Conservation (phyloP, 2,329 filamentous ascomycete species). For the Colletotrichum caudatum region DNA sequence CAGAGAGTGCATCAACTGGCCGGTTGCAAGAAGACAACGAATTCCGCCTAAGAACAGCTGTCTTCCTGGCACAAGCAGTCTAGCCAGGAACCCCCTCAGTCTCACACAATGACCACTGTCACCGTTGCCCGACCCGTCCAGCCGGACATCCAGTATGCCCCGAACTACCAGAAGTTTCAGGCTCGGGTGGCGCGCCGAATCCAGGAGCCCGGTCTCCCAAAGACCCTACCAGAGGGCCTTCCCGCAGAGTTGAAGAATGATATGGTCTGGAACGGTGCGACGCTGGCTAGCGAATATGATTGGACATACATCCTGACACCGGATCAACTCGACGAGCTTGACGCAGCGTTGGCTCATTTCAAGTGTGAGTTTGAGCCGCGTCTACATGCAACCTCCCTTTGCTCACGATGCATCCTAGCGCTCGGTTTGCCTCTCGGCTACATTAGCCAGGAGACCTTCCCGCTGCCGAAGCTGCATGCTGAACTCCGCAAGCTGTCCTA, state of each 20-base stretch:
- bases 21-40: neutral
- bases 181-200: slow-evolving; percentile 60
- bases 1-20: neutral
- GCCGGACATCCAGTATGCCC: slow-evolving; percentile 70
- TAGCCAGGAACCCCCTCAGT: neutral
- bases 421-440: slow-evolving; percentile 53
- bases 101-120: slow-evolving; percentile 15
- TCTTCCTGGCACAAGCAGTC: neutral
- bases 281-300: slow-evolving; percentile 60
- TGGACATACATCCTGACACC: slow-evolving; percentile 64
- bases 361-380: slow-evolving; percentile 18
- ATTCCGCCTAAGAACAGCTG: neutral
- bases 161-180: slow-evolving; percentile 65
- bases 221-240: slow-evolving; percentile 62
- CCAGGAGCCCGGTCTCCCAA: slow-evolving; percentile 54
- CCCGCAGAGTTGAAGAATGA: slow-evolving; percentile 60
- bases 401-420: slow-evolving; percentile 4
- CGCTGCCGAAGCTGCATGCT: slow-evolving; percentile 63
- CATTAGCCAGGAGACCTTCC: slow-evolving; percentile 65
- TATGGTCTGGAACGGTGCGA: slow-evolving; percentile 69
- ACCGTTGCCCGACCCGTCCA: slow-evolving; percentile 55
- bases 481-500: slow-evolving; percentile 63
- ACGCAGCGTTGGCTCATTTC: slow-evolving; percentile 35
- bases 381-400: no score
- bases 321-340: slow-evolving; percentile 63